Evolutionary conservation across 1,284 basidiomycete genomes (phyloP), one percentile per base, ranked within the genome.

Genomic region (Cryptococcus deneoformans): DNA sequence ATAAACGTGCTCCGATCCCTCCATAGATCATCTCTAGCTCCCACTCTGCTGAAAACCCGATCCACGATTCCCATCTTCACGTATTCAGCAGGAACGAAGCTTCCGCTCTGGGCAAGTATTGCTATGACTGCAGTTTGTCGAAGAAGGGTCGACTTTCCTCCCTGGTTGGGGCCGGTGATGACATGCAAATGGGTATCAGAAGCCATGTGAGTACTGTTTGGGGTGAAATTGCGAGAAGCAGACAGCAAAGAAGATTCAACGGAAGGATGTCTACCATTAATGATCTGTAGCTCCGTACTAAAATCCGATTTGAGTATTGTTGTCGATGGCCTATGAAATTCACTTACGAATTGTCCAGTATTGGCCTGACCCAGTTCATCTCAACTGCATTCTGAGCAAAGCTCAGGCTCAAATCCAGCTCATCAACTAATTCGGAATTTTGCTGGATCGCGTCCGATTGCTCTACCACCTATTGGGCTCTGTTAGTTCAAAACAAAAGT

Each of bases 81-180:
- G 16, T 76, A 72, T 50, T 88, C 84, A 34, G 94, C 93, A 1
- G 96, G 96, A 0, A 99, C 92, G 74, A 90, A 99, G 6, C 87
- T 89, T 2, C 95, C 95, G 6, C 86, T 85, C 75, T 99, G 95
- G 0, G 94, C 95, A 1, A 99, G 82, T 58, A 99, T 89, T 7
- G 88, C 82, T 52, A 97, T 88, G 34, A 99, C 81, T 4, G 95
- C 96, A 0, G 86, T 90, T 73, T 97, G 94, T 12, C 95, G 88
- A 16, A 99, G 82, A 37, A 91, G 83, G 0, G 95, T 98, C 1
- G 90, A 94, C 77, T 99, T 98, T 50, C 81, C 81, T 45, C 90
- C 91, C 92, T 97, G 97, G 70, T 98, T 98, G 0, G 95, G 95
- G 0, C 95, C 95, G 1, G 94, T 98, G 64, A 98, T 88, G 50